Base-by-base conservation (phyloP, 495 filamentous ascomycete species). In the Neurospora intermedia region DNA sequence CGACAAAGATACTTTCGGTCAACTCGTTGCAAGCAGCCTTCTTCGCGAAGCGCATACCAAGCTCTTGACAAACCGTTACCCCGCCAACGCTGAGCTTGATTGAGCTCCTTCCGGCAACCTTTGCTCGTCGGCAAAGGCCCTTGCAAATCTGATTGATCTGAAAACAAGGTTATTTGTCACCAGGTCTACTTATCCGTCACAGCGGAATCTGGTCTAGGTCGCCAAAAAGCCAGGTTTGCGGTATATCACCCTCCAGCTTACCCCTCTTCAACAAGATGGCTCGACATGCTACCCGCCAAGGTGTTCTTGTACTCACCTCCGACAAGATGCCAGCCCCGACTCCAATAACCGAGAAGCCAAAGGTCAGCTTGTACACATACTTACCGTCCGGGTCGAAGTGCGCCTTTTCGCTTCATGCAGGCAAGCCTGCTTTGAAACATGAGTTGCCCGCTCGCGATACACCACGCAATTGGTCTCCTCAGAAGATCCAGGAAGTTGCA, bases 361-460 rank as follows among this genome's bases (percentile, higher is more conserved):
- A 15, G 6, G 69, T 77, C 0, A 39, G 42, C 0, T 80, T 83
- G 72, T 86, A 82, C 74, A 76, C 62, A 69, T 69, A 78, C 0
- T 59, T 80, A 11, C 80, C 80, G 0, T 2, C 27, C 0, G 66
- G 74, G 5, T 73, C 78, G 4, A 43, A 69, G 11, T 82, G 81
- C 43, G 72, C 78, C 18, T 83, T 84, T 74, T 85, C 84, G 0
- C 79, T 80, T 15, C 46, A 74, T 2, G 73, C 20, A 23, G 72
- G 46, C 18, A 77, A 79, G 54, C 78, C 80, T 43, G 27, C 16
- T 0, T 66, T 83, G 6, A 62, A 75, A 16, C 76, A 80, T 66
- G 8, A 62, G 74, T 77, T n/a, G 74, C 74, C 69, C 69, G 73
- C 75, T 62, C 74, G 69, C 76, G 79, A 71, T 59, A 77, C 46